Evolutionary conservation across 371 early-diverging fungal genomes (phyloP).

Genomic region (Circinella minor): DNA sequence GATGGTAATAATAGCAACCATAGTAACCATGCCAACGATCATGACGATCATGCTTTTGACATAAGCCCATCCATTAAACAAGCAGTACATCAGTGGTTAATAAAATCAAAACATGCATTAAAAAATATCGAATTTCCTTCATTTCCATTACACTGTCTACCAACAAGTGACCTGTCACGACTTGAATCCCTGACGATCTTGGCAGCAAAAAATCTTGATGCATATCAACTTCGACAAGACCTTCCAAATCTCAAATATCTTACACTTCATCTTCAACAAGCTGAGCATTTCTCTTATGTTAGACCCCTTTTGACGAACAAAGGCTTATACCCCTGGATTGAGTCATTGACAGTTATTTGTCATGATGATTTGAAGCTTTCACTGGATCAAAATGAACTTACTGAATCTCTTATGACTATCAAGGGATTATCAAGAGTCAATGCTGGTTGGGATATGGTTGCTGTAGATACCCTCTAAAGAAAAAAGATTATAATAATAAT

Average conservation of each 20-base stretch:
- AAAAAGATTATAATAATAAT: too few species aligned
- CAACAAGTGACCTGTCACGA: constrained; percentile 17
- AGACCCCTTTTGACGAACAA: constrained; percentile 29
- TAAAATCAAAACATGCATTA: constrained; percentile 1
- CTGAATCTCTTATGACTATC: constrained; percentile 26
- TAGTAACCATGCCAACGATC: not conserved
- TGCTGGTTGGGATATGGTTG: constrained; percentile 48
- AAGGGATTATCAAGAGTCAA: constrained; percentile 37
- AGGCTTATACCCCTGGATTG: constrained; percentile 40
- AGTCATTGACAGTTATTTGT: constrained; percentile 28
- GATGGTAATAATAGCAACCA: not conserved
- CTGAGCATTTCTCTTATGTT: constrained; percentile 16
- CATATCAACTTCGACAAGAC: constrained; percentile 20
- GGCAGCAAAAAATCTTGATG: constrained; percentile 18
- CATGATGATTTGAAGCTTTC: constrained; percentile 26
- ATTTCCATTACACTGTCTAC: constrained; percentile 25
- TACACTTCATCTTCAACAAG: constrained; percentile 20
- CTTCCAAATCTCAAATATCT: constrained; percentile 32
- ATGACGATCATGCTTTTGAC: not conserved
- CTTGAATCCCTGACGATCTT: constrained; percentile 19
- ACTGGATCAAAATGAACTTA: constrained; percentile 29
- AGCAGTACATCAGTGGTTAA: constrained; percentile 6
- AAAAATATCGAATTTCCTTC: constrained; percentile 28
- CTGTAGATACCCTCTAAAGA: constrained; percentile 18
- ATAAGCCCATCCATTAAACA: not conserved